These are phyloP conservation scores for Fusarium luffae DNA, from an alignment of 2,329 filamentous ascomycete genomes.

Conservation along the genomic window DNA sequence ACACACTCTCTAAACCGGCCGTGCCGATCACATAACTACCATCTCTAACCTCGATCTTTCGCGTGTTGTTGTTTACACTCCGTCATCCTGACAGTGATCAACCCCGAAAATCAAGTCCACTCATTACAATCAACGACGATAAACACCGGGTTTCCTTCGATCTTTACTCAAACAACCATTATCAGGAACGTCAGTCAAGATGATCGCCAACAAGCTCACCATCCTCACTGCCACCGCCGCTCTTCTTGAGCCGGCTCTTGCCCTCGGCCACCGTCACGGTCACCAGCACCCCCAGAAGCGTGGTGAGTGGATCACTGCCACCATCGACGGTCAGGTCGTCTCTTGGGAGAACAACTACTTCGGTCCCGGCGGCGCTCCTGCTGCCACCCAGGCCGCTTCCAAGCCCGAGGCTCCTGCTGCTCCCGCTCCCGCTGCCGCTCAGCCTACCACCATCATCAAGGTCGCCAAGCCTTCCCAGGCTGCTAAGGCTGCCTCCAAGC, in stretches of 20 bases:
- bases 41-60: slow-evolving; percentile 33
- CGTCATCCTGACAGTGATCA: slow-evolving; percentile 35
- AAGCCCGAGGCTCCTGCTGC: slow-evolving; percentile 16
- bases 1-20: slow-evolving; percentile 48
- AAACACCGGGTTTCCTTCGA: slow-evolving; percentile 5
- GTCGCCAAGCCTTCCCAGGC: slow-evolving; percentile 40
- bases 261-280: slow-evolving; percentile 56
- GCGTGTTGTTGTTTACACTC: slow-evolving; percentile 27
- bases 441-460: slow-evolving; percentile 42
- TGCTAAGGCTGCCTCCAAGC: slow-evolving; percentile 18
- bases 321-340: slow-evolving; percentile 48
- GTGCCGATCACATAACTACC: slow-evolving; percentile 47
- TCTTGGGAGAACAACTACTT: slow-evolving; percentile 55
- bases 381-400: slow-evolving; percentile 34
- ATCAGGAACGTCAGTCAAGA: slow-evolving; percentile 45
- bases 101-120: slow-evolving; percentile 25
- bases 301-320: slow-evolving; percentile 53
- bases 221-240: slow-evolving; percentile 56
- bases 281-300: slow-evolving; percentile 51
- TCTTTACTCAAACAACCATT: slow-evolving; percentile 2
- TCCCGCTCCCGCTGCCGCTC: slow-evolving; percentile 18
- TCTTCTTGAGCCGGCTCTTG: slow-evolving; percentile 58
- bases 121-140: slow-evolving; percentile 29
- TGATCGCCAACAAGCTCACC: slow-evolving; percentile 58
- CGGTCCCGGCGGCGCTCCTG: slow-evolving; percentile 43